These are phyloP conservation scores for Moricandia moricandioides DNA, from an alignment of 345 rosid genomes.

Conservation along the genomic window DNA sequence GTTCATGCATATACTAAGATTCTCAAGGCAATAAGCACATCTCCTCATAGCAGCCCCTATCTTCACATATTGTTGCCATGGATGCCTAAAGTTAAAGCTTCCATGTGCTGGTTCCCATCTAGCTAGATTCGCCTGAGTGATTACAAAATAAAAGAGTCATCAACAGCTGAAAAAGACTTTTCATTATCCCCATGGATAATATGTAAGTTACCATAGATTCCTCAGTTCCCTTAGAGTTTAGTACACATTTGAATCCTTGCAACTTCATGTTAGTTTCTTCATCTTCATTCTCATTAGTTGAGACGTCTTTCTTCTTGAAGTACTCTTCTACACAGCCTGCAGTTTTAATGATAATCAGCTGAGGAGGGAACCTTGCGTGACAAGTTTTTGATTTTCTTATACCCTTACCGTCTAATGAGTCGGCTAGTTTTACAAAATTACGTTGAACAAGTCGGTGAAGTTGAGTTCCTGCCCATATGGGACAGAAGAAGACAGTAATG, in stretches of 20 bases:
- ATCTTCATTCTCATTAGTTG: constrained; percentile 15
- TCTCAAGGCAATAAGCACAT: constrained; percentile 66
- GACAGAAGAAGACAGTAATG: constrained; percentile 54
- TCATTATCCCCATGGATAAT: not conserved
- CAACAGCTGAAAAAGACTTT: not conserved
- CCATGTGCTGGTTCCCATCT: constrained; percentile 90
- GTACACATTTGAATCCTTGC: constrained; percentile 57
- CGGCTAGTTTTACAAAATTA: constrained; percentile 59
- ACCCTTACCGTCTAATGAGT: constrained; percentile 59
- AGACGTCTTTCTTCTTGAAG: constrained; percentile 40
- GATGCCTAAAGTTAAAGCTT: constrained; percentile 60
- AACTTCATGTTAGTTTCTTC: constrained; percentile 39
- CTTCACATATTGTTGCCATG: constrained; percentile 78
- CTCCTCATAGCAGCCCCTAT: constrained; percentile 58
- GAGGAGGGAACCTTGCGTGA: not conserved
- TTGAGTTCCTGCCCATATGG: constrained; percentile 77
- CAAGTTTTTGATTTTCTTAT: not conserved
- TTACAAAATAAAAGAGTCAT: not conserved
- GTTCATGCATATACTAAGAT: constrained; percentile 45
- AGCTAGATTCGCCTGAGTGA: constrained; percentile 54
- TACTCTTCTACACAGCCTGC: constrained; percentile 52
- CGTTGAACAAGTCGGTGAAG: constrained; percentile 56
- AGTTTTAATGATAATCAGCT: constrained; percentile 15
- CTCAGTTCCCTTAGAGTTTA: constrained; percentile 70
- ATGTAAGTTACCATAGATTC: constrained; percentile 54